A percentile compares a stretch with the other conserved stretches of the same genome.
Evolutionary conservation across 2,329 filamentous ascomycete genomes (phyloP).

Genomic region (Penicillium sp.): DNA sequence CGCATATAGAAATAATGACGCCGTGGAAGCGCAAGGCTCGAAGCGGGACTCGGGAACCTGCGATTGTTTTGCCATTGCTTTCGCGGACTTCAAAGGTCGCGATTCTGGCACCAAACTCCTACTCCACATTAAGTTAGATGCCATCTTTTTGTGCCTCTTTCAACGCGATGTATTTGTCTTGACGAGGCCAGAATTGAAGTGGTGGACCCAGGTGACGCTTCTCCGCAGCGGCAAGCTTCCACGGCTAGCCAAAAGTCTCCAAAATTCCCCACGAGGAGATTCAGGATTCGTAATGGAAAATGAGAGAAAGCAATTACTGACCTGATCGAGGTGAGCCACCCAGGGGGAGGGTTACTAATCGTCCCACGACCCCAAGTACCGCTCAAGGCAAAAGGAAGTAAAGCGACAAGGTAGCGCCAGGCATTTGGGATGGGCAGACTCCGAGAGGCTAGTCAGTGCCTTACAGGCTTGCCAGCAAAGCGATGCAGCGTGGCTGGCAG

Average conservation of each 20-base stretch:
- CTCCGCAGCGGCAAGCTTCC: slow-evolving; percentile 4
- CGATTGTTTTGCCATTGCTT: slow-evolving; percentile 46
- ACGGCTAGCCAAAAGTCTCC: neutral
- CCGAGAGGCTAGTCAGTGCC: slow-evolving; percentile 20
- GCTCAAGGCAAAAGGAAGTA: slow-evolving; percentile 20
- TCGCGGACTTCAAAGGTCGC: slow-evolving; percentile 54
- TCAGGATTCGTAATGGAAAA: neutral
- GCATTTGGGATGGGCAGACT: slow-evolving; percentile 21
- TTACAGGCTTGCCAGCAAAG: slow-evolving; percentile 8
- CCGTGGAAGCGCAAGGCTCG: slow-evolving; percentile 87
- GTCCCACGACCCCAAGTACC: slow-evolving; percentile 20
- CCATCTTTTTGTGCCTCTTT: slow-evolving; percentile 51
- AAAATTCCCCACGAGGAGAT: neutral
- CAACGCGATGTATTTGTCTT: neutral
- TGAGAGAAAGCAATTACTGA: slow-evolving; percentile 16
- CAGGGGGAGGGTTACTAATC: slow-evolving; percentile 19
- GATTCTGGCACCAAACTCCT: slow-evolving; percentile 63
- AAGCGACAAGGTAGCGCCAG: slow-evolving; percentile 16
- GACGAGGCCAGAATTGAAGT: neutral
- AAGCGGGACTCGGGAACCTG: slow-evolving; percentile 56
- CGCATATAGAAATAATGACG: slow-evolving; percentile 85
- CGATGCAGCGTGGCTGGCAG: slow-evolving; percentile 12
- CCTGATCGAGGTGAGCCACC: slow-evolving; percentile 19
- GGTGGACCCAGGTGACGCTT: neutral
- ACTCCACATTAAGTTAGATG: slow-evolving; percentile 56